Conservation (phyloP, 441 rosid species). For the Hypseocharis bilobata region DNA sequence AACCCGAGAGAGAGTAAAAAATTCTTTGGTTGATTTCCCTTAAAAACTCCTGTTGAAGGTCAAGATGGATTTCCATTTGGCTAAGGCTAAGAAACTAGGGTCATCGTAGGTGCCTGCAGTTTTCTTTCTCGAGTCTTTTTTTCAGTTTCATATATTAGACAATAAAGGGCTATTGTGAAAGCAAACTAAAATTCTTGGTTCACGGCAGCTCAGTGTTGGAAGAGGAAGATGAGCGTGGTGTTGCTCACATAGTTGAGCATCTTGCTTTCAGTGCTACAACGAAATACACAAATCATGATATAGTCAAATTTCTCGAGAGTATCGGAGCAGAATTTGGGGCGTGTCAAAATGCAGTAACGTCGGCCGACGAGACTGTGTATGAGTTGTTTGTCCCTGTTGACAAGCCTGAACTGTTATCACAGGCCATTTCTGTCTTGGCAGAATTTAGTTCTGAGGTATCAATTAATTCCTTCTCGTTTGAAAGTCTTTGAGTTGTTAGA, state of each 20-base stretch:
- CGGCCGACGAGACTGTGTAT: slow-evolving; percentile 77
- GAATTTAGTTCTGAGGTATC: slow-evolving; percentile 83
- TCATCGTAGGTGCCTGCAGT: background rate
- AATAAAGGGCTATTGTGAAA: background rate
- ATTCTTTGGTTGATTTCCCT: background rate
- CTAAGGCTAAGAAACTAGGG: background rate
- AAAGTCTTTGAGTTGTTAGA: background rate
- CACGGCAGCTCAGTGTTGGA: slow-evolving; percentile 93
- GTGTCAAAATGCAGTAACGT: slow-evolving; percentile 89
- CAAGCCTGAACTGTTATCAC: slow-evolving; percentile 74
- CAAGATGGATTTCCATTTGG: background rate
- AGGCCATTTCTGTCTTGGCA: slow-evolving; percentile 73
- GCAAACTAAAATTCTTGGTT: slow-evolving; percentile 27
- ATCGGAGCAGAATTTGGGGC: slow-evolving; percentile 94
- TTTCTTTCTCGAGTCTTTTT: background rate
- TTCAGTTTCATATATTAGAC: background rate
- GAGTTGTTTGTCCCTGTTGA: slow-evolving; percentile 87
- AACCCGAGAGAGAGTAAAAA: too few relatives aligned
- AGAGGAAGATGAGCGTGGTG: slow-evolving; percentile 90
- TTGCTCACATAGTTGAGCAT: slow-evolving; percentile 91
- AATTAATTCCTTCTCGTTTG: slow-evolving; percentile 2
- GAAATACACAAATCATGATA: slow-evolving; percentile 76
- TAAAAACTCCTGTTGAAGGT: background rate
- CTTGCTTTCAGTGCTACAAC: slow-evolving; percentile 88
- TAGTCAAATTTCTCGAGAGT: slow-evolving; percentile 87